Evolutionary conservation across 495 filamentous ascomycete species (phyloP).

Genomic region (Mycothermus thermophilus): DNA sequence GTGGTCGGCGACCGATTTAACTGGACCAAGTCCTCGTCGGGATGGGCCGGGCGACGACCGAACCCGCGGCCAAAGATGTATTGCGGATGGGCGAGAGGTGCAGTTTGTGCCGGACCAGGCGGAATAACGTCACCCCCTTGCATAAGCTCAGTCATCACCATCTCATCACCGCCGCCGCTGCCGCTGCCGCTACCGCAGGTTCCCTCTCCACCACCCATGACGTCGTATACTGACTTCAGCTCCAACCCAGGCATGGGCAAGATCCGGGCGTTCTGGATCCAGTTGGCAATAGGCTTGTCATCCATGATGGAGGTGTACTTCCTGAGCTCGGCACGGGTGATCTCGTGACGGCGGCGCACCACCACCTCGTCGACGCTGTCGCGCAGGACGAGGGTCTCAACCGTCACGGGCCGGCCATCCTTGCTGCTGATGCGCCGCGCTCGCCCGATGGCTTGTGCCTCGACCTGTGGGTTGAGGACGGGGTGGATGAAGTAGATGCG

Average conservation of each 20-base stretch:
- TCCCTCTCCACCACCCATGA: background rate
- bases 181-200: background rate
- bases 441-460: conserved; percentile 85
- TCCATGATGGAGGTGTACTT: conserved; percentile 54
- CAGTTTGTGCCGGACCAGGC: no score
- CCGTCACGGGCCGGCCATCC: conserved; percentile 61
- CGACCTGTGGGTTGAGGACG: conserved; percentile 70
- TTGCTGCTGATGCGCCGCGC: conserved; percentile 80
- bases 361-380: conserved; percentile 81
- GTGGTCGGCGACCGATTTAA: background rate
- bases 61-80: background rate
- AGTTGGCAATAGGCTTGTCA: conserved; percentile 59
- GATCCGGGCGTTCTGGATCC: conserved; percentile 61
- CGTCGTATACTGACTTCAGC: no score
- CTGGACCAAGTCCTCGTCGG: background rate
- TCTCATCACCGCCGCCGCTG: background rate
- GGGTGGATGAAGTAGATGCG: conserved; percentile 89
- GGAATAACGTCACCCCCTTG: no score
- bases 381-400: conserved; percentile 74
- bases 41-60: no score
- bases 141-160: background rate
- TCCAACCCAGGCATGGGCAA: conserved; percentile 35
- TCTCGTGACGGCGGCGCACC: conserved; percentile 53
- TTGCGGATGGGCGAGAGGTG: no score
- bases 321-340: conserved; percentile 61